Percentiles rank a stretch among this genome's conserved stretches.
Evolutionary conservation across 1,139 yeast species (phyloP).

Genomic region (Candida albicans): DNA sequence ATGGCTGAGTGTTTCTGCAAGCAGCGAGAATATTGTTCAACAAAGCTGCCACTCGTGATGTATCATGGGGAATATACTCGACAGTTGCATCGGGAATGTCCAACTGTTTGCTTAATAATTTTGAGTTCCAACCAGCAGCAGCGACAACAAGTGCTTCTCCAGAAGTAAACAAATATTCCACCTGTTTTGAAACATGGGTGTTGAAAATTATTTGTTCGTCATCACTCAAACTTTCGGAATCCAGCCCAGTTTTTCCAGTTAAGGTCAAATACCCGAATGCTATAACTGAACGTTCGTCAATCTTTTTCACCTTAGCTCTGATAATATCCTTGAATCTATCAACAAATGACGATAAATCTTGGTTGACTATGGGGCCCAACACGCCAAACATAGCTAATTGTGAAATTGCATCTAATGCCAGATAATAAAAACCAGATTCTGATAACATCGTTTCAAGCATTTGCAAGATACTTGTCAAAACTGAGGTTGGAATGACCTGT

Average conservation of each 20-base stretch:
- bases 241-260: neutral
- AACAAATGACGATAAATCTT: conserved; percentile 17
- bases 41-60: conserved; percentile 33
- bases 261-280: conserved; percentile 58
- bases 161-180: conserved; percentile 70
- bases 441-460: conserved; percentile 19
- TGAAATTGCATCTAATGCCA: conserved; percentile 47
- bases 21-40: conserved; percentile 50
- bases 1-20: conserved; percentile 68
- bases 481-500: conserved; percentile 17
- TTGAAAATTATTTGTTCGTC: conserved; percentile 44
- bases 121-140: conserved; percentile 77
- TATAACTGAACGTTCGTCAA: conserved; percentile 60
- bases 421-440: conserved; percentile 23
- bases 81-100: conserved; percentile 46
- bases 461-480: conserved; percentile 3
- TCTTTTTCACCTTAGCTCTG: conserved; percentile 49
- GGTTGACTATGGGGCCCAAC: conserved; percentile 33
- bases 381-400: conserved; percentile 65
- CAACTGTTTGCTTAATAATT: conserved; percentile 47
- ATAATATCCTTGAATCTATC: conserved; percentile 25
- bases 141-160: conserved; percentile 82
- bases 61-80: conserved; percentile 19
- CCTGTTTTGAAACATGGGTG: conserved; percentile 65
- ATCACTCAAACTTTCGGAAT: conserved; percentile 10